Percentiles rank a stretch among this genome's conserved stretches.
phyloP scores from a whole-genome alignment of 371 early-diverging fungal species.

The Mortierella sp. region DNA sequence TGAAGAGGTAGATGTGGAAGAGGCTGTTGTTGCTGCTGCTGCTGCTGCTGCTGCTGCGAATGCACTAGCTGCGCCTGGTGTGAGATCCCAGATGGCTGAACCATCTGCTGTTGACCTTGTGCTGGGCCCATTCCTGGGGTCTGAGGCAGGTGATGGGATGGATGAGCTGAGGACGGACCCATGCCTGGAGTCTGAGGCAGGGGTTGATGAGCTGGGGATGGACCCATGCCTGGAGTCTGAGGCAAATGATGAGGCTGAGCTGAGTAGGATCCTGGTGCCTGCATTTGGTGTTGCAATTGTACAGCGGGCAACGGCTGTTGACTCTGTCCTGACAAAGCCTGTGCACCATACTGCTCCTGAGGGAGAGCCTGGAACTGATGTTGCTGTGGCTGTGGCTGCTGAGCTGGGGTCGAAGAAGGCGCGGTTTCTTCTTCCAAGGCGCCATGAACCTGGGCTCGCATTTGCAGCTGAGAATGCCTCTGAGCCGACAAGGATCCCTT shows the following conservation, averaged over 20 bases:
- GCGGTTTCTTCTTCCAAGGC: no score
- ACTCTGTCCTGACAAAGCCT: neutral
- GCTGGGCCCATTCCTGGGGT: conserved; percentile 1
- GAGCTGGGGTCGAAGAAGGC: no score
- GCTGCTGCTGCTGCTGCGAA: conserved; percentile 13
- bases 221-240: neutral
- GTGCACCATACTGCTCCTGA: conserved; percentile 4
- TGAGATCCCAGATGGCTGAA: neutral
- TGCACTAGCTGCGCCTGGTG: conserved; percentile 9
- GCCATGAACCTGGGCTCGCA: no score
- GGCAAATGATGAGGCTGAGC: neutral
- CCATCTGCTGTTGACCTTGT: conserved; percentile 1
- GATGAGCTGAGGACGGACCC: neutral
- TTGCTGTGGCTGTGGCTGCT: neutral
- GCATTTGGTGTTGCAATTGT: neutral
- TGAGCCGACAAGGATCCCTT: neutral
- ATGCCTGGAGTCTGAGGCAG: no score
- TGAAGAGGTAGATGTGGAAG: conserved; percentile 19
- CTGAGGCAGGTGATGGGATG: neutral
- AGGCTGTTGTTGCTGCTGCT: conserved; percentile 24
- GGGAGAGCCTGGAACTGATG: conserved; percentile 1
- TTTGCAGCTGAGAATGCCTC: no score
- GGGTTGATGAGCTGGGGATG: neutral
- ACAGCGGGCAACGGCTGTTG: neutral
- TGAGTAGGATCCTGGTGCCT: neutral